A percentile compares a stretch with the other conserved stretches of the same genome.
Evolutionary conservation across 2,329 filamentous ascomycete genomes (phyloP).

Genomic region (Trichoderma guizhouense): DNA sequence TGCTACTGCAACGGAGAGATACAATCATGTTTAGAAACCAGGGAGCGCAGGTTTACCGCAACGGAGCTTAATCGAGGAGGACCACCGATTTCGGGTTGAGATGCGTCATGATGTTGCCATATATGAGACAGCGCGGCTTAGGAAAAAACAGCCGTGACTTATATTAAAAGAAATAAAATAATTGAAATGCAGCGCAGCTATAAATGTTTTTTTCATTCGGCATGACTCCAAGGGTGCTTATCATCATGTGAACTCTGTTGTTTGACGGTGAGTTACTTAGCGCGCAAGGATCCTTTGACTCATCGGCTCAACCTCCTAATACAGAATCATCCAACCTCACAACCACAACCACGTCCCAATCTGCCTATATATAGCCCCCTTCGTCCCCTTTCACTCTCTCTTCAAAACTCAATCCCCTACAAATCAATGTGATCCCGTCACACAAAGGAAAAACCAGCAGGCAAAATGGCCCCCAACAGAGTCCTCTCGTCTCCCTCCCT

Average conservation of each 20-base stretch:
- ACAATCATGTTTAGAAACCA: slow-evolving; percentile 79
- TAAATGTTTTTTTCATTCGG: not conserved
- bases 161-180: not conserved
- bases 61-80: slow-evolving; percentile 55
- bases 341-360: not conserved
- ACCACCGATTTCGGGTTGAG: not conserved
- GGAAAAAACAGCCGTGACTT: not conserved
- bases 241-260: not conserved
- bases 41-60: slow-evolving; percentile 70
- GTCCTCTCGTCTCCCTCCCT: slow-evolving; percentile 25
- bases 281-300: slow-evolving; percentile 11
- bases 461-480: slow-evolving; percentile 1
- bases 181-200: not conserved
- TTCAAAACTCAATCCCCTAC: not conserved
- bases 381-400: not conserved
- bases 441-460: not conserved
- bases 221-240: not conserved
- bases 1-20: slow-evolving; percentile 82
- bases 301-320: slow-evolving; percentile 1
- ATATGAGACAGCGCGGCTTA: not conserved
- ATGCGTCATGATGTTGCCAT: not conserved
- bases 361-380: not conserved
- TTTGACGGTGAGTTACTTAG: not conserved
- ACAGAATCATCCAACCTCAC: not conserved
- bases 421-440: not conserved